Evolutionary conservation across 2,329 filamentous ascomycete species (phyloP), one percentile per base, ranked within the genome.

Genomic region (Polychaeton citri): DNA sequence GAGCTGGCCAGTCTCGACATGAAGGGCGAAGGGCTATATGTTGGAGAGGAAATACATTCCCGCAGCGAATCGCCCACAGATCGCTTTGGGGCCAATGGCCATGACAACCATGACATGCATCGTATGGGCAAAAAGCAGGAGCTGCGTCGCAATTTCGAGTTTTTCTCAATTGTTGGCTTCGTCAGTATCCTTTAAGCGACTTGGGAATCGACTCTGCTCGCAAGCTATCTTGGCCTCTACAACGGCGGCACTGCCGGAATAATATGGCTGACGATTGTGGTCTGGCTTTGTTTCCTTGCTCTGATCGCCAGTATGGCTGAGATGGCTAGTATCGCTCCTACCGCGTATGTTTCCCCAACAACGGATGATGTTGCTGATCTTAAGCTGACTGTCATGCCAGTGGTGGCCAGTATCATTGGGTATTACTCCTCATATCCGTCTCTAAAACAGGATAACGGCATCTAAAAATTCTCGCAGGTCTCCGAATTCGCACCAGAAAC

Each of bases 161-260:
- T 19, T 9, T 19, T 32, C 18, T 32, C 30, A 10, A 19, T 32
- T 6, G 13, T 32, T 16, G 30, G 30, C 17, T 19, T 32, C 17
- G 30, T 19, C 30, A 32, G 13, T 16, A 32, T 19, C 13, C 13
- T 19, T 10, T 10, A 17, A 16, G 13, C 30, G 12, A 32, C 30
- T 13, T 32, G 30, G 30, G 30, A 17, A 17, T 16, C 30, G 12
- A 32, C 18, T 12, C 12, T 32, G 30, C 12, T 32, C 10, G 18
- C 30, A 6, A 32, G 37, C 33, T 21, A 26, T 16, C 21, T 38
- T 13, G 20, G 31, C 5, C 20, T 40, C 4, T 30, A 33, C 2
- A 68, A 68, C 42, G 69, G 68, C 5, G 69, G 69, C n/a, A 62
- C 64, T 1, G 66, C 61, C 2, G 68, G 66, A 16, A 53, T 69